Base-by-base conservation (phyloP, 441 rosid species). In the Pelargonium myrrhifolium region DNA sequence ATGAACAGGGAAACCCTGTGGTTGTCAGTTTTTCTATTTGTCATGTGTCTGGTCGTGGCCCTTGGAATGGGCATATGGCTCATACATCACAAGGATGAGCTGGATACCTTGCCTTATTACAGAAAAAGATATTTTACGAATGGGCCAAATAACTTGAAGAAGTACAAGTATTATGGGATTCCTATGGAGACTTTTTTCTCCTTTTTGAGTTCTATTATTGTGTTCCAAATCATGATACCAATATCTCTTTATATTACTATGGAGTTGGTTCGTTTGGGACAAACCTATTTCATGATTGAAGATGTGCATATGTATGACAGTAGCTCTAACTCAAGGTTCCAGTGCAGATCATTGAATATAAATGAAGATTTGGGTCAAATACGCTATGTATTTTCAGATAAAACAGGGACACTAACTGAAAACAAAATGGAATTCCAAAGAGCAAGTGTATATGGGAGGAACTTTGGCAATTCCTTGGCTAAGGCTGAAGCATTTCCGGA, bases 191-290 rank as follows among this genome's bases (percentile, higher is more conserved):
- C 81, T 35, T 89, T 89, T 71, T 84, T 89, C 80, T 84, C 95
- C 35, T 89, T 89, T 72, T 68, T 89, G 80, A 86, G 90, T 75
- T 87, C 95, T 37, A 76, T 89, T n/a, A 89, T 89, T 68, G 92
- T 89, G 62, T 89, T 89, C 70, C 95, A 89, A 81, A 86, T 89
- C 74, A 86, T 89, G 92, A 89, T 89, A 68, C 95, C 95, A 10
- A 89, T 89, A 71, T 89, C 95, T 68, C 89, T 89, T 45, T 89
- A 89, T 73, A 89, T 89, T 66, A 84, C 95, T 10, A 89, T 89
- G 95, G 95, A 89, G 72, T 72, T 89, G 80, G 95, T 89, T 73
- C 92, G 92, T 40, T 70, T 89, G 71, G 95, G 95, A 24, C 95
- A 86, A 74, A 84, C 95, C 5, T 89, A 82, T 71, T 86, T 89